Conservation (phyloP, 2,329 filamentous ascomycete genomes). For the Sclerotiophoma versabilis region DNA sequence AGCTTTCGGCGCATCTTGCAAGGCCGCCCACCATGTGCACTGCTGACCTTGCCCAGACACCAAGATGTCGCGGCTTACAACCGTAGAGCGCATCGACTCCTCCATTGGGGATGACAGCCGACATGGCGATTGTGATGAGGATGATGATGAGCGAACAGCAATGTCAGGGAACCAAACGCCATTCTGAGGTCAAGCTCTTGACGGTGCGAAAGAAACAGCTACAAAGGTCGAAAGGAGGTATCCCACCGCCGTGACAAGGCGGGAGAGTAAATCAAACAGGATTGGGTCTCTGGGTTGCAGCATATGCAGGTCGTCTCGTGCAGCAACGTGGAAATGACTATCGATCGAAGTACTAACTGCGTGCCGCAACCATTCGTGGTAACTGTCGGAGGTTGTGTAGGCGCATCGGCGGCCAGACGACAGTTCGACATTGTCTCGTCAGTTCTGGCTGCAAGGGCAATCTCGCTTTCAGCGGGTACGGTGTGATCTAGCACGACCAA, state of each 20-base stretch:
- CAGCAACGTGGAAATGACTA: background rate
- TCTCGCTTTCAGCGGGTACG: background rate
- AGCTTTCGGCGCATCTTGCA: constrained; percentile 19
- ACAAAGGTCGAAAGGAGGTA: background rate
- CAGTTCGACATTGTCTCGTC: background rate
- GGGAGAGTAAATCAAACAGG: constrained; percentile 1
- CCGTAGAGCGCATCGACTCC: constrained; percentile 20
- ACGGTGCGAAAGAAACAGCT: background rate
- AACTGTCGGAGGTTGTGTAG: background rate
- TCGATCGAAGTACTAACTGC: background rate
- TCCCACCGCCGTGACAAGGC: background rate
- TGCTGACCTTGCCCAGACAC: constrained; percentile 9
- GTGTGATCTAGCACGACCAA: background rate
- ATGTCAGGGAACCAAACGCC: background rate
- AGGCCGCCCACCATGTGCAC: constrained; percentile 4
- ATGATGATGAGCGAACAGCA: background rate
- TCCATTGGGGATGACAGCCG: constrained; percentile 22
- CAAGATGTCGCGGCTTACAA: constrained; percentile 11
- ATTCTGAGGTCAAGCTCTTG: background rate
- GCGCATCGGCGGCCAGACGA: background rate
- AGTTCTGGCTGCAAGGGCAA: background rate
- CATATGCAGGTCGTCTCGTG: background rate
- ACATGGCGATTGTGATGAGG: background rate
- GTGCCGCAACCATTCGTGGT: background rate
- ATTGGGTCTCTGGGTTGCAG: background rate